phyloP scores from a whole-genome alignment of 352 stramenopile genomes.

The Phytopythium kandeliae region DNA sequence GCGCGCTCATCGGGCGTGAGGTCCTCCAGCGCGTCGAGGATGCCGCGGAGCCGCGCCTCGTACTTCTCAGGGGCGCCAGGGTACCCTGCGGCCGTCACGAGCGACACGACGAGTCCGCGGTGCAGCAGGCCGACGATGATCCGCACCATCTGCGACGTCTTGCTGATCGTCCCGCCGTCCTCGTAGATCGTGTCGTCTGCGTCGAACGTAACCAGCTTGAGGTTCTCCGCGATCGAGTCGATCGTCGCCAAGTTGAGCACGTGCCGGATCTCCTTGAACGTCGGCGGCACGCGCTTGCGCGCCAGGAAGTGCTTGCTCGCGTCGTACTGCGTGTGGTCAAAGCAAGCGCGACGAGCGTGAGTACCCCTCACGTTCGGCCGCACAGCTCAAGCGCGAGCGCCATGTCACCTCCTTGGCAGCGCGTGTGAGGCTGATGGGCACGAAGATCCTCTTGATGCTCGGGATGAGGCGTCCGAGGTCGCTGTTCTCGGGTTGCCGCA shows the following conservation, averaged over 20 bases:
- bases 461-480: slow-evolving; percentile 62
- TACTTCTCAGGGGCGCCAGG: slow-evolving; percentile 58
- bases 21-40: slow-evolving; percentile 54
- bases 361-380: no score
- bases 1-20: slow-evolving; percentile 55
- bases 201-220: slow-evolving; percentile 85
- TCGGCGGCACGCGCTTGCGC: slow-evolving; percentile 75
- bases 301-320: slow-evolving; percentile 61
- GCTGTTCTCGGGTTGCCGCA: slow-evolving; percentile 26
- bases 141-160: slow-evolving; percentile 59
- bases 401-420: slow-evolving; percentile 31
- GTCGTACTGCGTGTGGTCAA: slow-evolving; percentile 38
- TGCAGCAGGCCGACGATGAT: slow-evolving; percentile 66
- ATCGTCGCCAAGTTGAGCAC: slow-evolving; percentile 79
- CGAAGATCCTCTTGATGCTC: slow-evolving; percentile 59
- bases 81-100: slow-evolving; percentile 82
- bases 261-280: slow-evolving; percentile 83
- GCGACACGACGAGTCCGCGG: slow-evolving; percentile 67
- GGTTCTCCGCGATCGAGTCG: slow-evolving; percentile 56
- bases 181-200: slow-evolving; percentile 87
- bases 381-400: neutral
- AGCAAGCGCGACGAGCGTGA: no score
- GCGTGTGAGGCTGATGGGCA: slow-evolving; percentile 62
- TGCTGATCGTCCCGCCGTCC: slow-evolving; percentile 68
- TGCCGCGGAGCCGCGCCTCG: slow-evolving; percentile 69